Conservation (phyloP, 495 filamentous ascomycete genomes). For the Penicillium bialowiezense region DNA sequence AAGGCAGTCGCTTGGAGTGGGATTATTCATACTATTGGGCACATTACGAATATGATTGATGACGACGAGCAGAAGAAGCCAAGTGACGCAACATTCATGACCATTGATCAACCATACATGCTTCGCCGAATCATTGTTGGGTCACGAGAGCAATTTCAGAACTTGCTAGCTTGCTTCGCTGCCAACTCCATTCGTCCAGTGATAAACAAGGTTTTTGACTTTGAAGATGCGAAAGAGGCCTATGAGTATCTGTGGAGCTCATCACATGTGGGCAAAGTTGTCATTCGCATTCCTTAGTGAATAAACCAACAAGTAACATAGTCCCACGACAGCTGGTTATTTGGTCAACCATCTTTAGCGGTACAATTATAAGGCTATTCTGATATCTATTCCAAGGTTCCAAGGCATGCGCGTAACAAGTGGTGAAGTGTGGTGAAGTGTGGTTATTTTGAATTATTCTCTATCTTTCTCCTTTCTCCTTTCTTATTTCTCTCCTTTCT, state of each 20-base stretch:
- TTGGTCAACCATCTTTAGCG: too few relatives aligned
- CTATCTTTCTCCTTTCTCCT: too few relatives aligned
- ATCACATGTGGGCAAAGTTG: conserved; percentile 29
- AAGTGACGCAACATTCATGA: conserved; percentile 7
- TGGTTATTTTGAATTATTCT: too few relatives aligned
- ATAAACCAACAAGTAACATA: too few relatives aligned
- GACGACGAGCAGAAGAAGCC: neutral
- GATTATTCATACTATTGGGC: conserved; percentile 44
- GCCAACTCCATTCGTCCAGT: conserved; percentile 10
- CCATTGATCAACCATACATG: conserved; percentile 7
- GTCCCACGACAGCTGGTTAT: too few relatives aligned
- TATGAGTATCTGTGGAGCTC: conserved; percentile 19
- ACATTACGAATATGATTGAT: conserved; percentile 13
- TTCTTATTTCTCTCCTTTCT: too few relatives aligned
- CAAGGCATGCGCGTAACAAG: too few relatives aligned
- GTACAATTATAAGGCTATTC: too few relatives aligned
- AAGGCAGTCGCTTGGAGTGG: conserved; percentile 42
- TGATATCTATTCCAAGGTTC: too few relatives aligned
- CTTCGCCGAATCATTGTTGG: conserved; percentile 28
- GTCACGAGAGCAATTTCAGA: conserved; percentile 16
- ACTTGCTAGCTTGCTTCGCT: conserved; percentile 15
- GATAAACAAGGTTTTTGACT: conserved; percentile 27
- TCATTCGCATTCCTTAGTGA: conserved; percentile 15
- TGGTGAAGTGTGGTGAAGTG: too few relatives aligned
- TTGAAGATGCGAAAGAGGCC: conserved; percentile 22